Conservation (phyloP, 345 rosid genomes). For the Eutrema yunnanense region DNA sequence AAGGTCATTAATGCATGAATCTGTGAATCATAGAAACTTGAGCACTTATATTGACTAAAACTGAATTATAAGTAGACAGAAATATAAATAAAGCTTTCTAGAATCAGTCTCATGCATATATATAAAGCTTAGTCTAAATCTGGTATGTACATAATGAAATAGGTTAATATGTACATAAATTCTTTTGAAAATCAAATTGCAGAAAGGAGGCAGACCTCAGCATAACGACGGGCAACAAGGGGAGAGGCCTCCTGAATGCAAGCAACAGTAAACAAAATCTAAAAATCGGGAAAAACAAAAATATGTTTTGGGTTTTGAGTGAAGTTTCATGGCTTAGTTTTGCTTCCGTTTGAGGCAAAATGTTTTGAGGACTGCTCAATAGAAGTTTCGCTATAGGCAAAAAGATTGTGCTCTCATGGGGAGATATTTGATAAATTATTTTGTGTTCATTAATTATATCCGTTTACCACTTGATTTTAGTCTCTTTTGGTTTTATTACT, state of each 20-base stretch:
- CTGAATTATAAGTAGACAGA: neutral
- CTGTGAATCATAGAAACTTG: neutral
- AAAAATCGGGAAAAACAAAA: neutral
- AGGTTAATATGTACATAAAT: too few species aligned
- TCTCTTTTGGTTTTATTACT: neutral
- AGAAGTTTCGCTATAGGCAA: neutral
- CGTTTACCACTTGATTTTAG: neutral
- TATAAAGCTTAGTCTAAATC: neutral
- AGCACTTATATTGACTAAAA: neutral
- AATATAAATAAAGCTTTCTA: neutral
- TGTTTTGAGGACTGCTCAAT: conserved; percentile 6
- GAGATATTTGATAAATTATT: neutral
- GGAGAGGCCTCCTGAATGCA: conserved; percentile 95
- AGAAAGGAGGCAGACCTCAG: conserved; percentile 56
- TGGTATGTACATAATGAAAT: neutral
- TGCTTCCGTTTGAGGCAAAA: neutral
- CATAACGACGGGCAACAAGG: conserved; percentile 57
- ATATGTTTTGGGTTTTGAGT: conserved; percentile 9
- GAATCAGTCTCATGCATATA: neutral
- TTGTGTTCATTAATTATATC: neutral
- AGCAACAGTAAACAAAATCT: conserved; percentile 61
- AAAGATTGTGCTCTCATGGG: conserved; percentile 1
- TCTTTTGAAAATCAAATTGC: neutral
- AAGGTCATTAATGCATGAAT: neutral
- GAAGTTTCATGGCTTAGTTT: conserved; percentile 2